Evolutionary conservation across 176 grass and related monocot species (phyloP).

Genomic region (Triticum turgidum): DNA sequence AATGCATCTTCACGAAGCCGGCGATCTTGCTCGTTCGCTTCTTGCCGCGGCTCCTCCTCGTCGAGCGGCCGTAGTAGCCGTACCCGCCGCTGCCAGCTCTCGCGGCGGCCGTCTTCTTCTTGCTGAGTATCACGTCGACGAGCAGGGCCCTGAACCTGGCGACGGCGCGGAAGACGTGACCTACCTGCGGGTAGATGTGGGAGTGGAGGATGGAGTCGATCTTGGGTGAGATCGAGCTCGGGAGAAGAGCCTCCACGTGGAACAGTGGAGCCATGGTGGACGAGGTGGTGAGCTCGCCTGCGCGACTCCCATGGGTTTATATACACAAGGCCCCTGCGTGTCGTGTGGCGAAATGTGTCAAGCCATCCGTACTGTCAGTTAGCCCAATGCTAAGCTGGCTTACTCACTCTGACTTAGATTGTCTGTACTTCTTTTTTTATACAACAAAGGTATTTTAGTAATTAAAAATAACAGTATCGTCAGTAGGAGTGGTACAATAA

Average conservation of each 20-base stretch:
- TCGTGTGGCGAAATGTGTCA: conserved; percentile 20
- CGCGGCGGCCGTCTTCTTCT: background rate
- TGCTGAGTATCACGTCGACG: conserved; percentile 32
- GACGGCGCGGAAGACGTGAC: conserved; percentile 47
- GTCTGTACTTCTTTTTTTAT: too few relatives aligned
- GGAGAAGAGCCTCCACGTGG: conserved; percentile 44
- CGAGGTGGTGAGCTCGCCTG: background rate
- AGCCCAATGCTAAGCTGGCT: background rate
- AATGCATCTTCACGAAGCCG: conserved; percentile 23
- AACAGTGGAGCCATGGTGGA: conserved; percentile 13
- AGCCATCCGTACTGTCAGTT: background rate
- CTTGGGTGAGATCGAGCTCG: conserved; percentile 46
- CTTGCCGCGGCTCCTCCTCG: conserved; percentile 7
- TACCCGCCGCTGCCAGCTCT: background rate
- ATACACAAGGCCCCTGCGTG: background rate
- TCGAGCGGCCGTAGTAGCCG: background rate
- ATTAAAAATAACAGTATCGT: too few relatives aligned
- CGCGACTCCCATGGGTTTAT: conserved; percentile 1
- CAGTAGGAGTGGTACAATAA: too few relatives aligned
- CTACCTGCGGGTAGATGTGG: conserved; percentile 48
- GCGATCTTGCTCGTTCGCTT: conserved; percentile 24
- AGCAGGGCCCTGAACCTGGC: conserved; percentile 54
- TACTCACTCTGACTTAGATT: background rate
- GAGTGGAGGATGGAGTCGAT: conserved; percentile 51
- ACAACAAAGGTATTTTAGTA: too few relatives aligned